Base-by-base conservation (phyloP, 768 basidiomycete species). In the Naematelia encephala region DNA sequence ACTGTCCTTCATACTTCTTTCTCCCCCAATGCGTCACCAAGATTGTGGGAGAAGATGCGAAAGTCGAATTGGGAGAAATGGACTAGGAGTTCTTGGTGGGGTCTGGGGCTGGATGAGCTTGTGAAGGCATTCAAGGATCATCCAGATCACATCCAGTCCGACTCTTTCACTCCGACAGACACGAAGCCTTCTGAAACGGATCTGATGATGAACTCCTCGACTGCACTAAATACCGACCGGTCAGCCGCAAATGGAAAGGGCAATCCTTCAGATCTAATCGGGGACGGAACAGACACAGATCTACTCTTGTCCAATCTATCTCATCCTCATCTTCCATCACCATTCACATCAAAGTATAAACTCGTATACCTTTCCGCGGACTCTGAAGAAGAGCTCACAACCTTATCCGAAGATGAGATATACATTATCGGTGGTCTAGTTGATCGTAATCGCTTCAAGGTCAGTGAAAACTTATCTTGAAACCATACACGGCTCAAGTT, bases 371-470 rank as follows among this genome's bases (percentile, higher is more conserved):
- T 99, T 52, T 96, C 96, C 5, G 96, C 93, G 1, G 96, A 99
- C 78, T 86, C 93, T 5, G 83, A 86, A 27, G 84, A 93, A 51
- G 90, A 93, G 77, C 79, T 99, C 44, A 79, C 81, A n/a, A 87
- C 89, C 68, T 83, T 99, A 55, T 85, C 82, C 55, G 85, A 90
- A 55, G 85, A 86, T 44, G 88, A 93, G 72, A 88, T 86, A 5
- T 98, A 98, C 74, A 85, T 99, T 67, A 92, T 99, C 53, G 94
- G 94, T 47, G 94, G 93, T 4, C 87, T 99, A 66, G 87, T 87
- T 59, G 96, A 99, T 77, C 89, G 88, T 72, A 99, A 99, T 79
- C 88, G 94, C 44, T 90, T 93, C 81, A 97, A 94, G 84, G 94
- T 85, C 57, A 43, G 69, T 59, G 19, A 22, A n/a, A 29, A 30